Conservation (phyloP, 345 rosid genomes). For the Salix caprea region DNA sequence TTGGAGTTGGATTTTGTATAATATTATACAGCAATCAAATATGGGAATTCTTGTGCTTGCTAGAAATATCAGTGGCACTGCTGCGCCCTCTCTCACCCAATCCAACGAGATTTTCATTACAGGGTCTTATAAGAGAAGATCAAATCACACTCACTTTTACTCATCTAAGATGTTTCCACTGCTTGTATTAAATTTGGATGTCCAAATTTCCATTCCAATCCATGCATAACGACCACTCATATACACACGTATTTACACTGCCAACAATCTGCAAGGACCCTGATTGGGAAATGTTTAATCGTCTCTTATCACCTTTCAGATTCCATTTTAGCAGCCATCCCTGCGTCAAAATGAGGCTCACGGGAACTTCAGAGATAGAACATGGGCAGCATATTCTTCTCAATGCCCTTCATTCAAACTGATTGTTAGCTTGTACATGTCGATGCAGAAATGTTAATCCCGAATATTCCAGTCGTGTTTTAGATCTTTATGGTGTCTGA, state of each 20-base stretch:
- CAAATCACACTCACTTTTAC: no score
- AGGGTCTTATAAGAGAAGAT: neutral
- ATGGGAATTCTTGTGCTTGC: neutral
- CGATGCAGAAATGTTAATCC: neutral
- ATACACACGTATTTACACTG: neutral
- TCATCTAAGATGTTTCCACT: neutral
- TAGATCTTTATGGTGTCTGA: no score
- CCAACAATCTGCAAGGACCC: neutral
- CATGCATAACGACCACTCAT: neutral
- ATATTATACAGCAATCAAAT: conserved; percentile 1
- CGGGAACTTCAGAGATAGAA: neutral
- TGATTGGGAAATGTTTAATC: no score
- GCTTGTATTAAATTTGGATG: neutral
- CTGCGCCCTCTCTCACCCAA: no score
- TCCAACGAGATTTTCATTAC: neutral
- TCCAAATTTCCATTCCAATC: no score
- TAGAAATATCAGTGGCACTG: neutral
- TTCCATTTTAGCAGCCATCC: neutral
- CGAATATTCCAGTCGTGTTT: no score
- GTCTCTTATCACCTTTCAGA: neutral
- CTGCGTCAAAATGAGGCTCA: no score
- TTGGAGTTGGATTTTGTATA: neutral
- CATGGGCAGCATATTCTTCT: neutral
- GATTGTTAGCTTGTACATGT: neutral
- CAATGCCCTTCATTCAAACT: neutral